phyloP scores from a whole-genome alignment of 2,329 filamentous ascomycete genomes.

The Aspergillus candidus region DNA sequence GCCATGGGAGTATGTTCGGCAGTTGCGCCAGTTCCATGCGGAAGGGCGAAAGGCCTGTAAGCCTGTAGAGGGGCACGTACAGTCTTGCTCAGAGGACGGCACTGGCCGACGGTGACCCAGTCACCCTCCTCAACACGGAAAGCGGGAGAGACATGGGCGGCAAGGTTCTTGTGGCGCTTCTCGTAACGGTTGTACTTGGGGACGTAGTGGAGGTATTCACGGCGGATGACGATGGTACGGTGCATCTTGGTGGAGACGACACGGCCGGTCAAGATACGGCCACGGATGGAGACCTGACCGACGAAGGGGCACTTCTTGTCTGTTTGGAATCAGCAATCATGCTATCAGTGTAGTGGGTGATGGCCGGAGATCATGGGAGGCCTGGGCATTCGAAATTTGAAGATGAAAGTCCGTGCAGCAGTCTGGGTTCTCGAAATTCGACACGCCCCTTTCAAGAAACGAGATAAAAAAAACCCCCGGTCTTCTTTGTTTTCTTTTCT shows the following conservation, averaged over 20 bases:
- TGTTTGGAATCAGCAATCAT: conserved; percentile 39
- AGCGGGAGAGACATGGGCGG: conserved; percentile 96
- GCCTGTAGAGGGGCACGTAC: conserved; percentile 56
- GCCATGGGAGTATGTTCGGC: background rate
- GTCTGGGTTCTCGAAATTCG: too few species aligned
- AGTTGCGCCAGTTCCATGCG: background rate
- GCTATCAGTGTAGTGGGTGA: conserved; percentile 6
- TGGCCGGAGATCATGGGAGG: background rate
- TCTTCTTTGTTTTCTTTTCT: background rate
- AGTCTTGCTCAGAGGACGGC: conserved; percentile 98
- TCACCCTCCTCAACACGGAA: conserved; percentile 99
- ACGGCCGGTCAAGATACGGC: conserved; percentile 98
- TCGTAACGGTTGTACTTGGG: conserved; percentile 99
- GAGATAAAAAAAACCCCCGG: too few species aligned
- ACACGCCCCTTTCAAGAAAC: too few species aligned
- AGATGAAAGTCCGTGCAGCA: conserved; percentile 10
- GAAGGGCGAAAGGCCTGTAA: background rate
- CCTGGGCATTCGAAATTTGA: conserved; percentile 10
- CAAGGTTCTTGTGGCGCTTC: conserved; percentile 99
- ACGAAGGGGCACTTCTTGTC: conserved; percentile 99
- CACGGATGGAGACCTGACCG: conserved; percentile 97
- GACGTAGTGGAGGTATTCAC: conserved; percentile 99
- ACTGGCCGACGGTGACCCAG: conserved; percentile 98
- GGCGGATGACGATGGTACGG: conserved; percentile 97
- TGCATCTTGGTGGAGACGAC: conserved; percentile 99